phyloP scores from a whole-genome alignment of 371 early-diverging fungal genomes.

The Actinomucor elegans region DNA sequence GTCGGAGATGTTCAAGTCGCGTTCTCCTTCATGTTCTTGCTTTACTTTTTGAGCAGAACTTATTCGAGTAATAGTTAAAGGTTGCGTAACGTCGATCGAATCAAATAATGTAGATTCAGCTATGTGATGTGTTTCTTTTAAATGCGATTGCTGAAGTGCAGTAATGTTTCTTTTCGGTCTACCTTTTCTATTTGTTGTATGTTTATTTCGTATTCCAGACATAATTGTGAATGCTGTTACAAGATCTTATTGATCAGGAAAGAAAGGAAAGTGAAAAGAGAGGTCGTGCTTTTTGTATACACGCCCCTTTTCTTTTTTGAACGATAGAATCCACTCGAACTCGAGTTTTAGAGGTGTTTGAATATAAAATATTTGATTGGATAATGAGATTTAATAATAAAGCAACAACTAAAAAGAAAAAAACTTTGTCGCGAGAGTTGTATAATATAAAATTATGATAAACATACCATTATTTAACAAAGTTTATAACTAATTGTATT shows the following conservation, averaged over 20 bases:
- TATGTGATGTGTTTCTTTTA: conserved; percentile 54
- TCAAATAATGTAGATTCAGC: conserved; percentile 46
- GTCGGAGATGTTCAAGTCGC: not conserved
- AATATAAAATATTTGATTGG: too few relatives aligned
- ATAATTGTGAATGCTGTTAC: not conserved
- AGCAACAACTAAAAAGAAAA: too few relatives aligned
- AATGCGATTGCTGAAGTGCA: conserved; percentile 1
- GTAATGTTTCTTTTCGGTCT: conserved; percentile 6
- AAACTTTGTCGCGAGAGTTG: too few relatives aligned
- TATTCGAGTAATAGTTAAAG: conserved; percentile 42
- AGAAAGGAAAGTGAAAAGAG: not conserved
- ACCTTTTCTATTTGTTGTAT: conserved; percentile 4
- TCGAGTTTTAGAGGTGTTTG: too few relatives aligned
- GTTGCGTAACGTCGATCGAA: conserved; percentile 50
- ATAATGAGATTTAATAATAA: too few relatives aligned
- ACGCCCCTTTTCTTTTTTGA: not conserved
- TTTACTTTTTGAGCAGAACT: too few relatives aligned
- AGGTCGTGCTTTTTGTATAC: not conserved
- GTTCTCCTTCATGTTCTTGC: too few relatives aligned
- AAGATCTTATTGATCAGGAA: not conserved
- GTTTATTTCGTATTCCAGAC: not conserved
- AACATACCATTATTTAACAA: too few relatives aligned
- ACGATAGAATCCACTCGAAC: too few relatives aligned
- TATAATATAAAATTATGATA: too few relatives aligned
- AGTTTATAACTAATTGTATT: too few relatives aligned